These are phyloP conservation scores for Neohortaea acidophila DNA, from an alignment of 495 filamentous ascomycete genomes.

Conservation along the genomic window DNA sequence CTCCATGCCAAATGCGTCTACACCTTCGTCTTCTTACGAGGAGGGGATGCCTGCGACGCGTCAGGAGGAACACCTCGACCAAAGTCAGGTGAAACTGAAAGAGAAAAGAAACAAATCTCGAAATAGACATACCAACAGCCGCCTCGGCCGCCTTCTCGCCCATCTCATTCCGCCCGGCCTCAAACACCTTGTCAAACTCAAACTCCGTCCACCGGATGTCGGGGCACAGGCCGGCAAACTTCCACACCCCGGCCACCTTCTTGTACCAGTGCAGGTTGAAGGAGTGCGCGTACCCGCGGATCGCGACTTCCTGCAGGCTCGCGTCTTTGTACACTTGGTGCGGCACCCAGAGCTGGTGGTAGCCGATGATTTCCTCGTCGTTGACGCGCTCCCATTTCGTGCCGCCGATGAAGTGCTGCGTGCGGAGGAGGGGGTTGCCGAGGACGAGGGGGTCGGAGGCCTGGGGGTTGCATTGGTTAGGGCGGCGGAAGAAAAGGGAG, in stretches of 20 bases:
- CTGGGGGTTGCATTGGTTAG: not conserved
- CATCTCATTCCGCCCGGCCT: constrained; percentile 22
- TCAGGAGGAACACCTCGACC: too few relatives aligned
- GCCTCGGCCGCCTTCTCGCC: constrained; percentile 18
- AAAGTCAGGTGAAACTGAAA: too few relatives aligned
- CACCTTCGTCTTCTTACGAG: too few relatives aligned
- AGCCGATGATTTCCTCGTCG: constrained; percentile 52
- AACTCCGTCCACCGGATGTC: constrained; percentile 59
- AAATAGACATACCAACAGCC: constrained; percentile 9
- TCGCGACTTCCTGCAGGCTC: constrained; percentile 33
- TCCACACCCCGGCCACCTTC: constrained; percentile 65
- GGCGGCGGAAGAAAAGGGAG: not conserved
- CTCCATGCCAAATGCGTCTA: too few relatives aligned
- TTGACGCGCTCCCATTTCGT: constrained; percentile 55
- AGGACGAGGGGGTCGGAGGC: constrained; percentile 49
- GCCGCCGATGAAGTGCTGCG: constrained; percentile 63
- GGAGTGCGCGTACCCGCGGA: constrained; percentile 56
- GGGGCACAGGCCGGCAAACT: constrained; percentile 61
- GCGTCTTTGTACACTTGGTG: constrained; percentile 50
- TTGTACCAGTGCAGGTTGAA: constrained; percentile 58
- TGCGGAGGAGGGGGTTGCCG: constrained; percentile 54
- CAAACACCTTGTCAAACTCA: constrained; percentile 41
- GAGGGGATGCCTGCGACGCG: too few relatives aligned
- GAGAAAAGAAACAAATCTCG: too few relatives aligned
- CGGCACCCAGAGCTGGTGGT: constrained; percentile 65